A percentile compares a stretch with the other conserved stretches of the same genome.
Evolutionary conservation across 495 filamentous ascomycete genomes (phyloP).

Genomic region (Aspergillus sparsus): DNA sequence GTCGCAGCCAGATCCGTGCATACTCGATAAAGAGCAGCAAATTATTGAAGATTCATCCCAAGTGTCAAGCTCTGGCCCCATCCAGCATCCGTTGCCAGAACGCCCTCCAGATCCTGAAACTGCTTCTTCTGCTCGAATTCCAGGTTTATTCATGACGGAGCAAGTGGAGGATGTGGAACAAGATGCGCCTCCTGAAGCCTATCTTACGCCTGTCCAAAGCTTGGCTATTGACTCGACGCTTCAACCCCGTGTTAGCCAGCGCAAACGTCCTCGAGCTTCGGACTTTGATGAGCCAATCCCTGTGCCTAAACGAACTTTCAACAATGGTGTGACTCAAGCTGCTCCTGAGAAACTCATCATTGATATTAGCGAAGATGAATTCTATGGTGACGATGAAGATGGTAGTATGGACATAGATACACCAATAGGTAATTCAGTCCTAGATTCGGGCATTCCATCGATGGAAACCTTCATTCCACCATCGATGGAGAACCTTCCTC

Average conservation of each 20-base stretch:
- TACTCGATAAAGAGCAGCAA: constrained; percentile 10
- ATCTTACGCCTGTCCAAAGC: constrained; percentile 13
- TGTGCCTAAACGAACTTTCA: constrained; percentile 65
- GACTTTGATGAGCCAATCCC: constrained; percentile 65
- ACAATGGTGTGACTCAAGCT: constrained; percentile 31
- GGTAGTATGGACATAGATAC: constrained; percentile 40
- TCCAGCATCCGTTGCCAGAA: constrained; percentile 47
- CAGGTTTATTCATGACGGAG: constrained; percentile 54
- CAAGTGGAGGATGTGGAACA: constrained; percentile 21
- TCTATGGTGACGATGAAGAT: constrained; percentile 45
- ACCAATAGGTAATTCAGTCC: constrained; percentile 1
- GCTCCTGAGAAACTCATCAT: constrained; percentile 54
- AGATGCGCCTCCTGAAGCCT: constrained; percentile 9
- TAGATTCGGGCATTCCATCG: neutral
- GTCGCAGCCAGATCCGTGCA: constrained; percentile 20
- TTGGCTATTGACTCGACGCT: constrained; percentile 30
- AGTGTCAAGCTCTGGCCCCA: constrained; percentile 12
- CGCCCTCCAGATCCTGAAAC: constrained; percentile 41
- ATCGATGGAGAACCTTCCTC: constrained; percentile 14
- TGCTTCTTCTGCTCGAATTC: constrained; percentile 41
- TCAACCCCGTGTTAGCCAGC: constrained; percentile 38
- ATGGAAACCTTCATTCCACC: constrained; percentile 2
- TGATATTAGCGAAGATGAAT: constrained; percentile 71
- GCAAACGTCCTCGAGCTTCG: constrained; percentile 83
- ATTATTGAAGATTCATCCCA: constrained; percentile 8